Evolutionary conservation across 352 stramenopile species (phyloP).

Genomic region (Aphanomyces cochlioides): DNA sequence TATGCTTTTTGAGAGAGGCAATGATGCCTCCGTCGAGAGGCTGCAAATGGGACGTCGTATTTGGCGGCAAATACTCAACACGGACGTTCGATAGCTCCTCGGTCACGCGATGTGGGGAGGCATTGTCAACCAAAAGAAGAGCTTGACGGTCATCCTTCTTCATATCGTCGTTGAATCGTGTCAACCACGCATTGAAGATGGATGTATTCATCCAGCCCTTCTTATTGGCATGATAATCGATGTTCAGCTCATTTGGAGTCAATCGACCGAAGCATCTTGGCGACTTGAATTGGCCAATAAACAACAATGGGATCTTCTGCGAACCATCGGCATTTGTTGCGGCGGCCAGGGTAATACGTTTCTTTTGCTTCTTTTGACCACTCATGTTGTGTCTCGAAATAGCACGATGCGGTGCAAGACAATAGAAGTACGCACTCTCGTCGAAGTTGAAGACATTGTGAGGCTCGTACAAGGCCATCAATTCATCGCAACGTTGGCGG

Average conservation of each 20-base stretch:
- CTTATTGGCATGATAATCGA: not conserved
- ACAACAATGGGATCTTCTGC: not conserved
- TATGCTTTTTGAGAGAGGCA: slow-evolving; percentile 3
- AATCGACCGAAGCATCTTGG: not conserved
- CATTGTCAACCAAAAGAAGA: slow-evolving; percentile 22
- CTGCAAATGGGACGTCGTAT: slow-evolving; percentile 1
- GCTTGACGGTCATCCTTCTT: not conserved
- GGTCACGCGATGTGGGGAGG: not conserved
- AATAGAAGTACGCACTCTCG: slow-evolving; percentile 28
- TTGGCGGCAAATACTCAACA: not conserved
- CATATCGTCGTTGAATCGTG: not conserved
- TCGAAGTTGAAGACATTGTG: too few species aligned
- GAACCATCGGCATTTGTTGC: not conserved
- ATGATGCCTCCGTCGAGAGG: slow-evolving; percentile 17
- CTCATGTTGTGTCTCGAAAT: not conserved
- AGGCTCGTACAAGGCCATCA: too few species aligned
- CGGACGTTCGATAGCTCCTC: slow-evolving; percentile 8
- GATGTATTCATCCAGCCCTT: slow-evolving; percentile 10
- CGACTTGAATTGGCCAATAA: slow-evolving; percentile 3
- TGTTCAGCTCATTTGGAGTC: not conserved
- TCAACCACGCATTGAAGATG: slow-evolving; percentile 7
- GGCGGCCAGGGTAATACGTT: slow-evolving; percentile 6
- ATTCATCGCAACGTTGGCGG: too few species aligned
- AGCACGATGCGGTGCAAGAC: not conserved
- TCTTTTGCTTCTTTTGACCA: slow-evolving; percentile 3